Conservation (phyloP, 352 stramenopile genomes). For the Stramenopiles sp. region DNA sequence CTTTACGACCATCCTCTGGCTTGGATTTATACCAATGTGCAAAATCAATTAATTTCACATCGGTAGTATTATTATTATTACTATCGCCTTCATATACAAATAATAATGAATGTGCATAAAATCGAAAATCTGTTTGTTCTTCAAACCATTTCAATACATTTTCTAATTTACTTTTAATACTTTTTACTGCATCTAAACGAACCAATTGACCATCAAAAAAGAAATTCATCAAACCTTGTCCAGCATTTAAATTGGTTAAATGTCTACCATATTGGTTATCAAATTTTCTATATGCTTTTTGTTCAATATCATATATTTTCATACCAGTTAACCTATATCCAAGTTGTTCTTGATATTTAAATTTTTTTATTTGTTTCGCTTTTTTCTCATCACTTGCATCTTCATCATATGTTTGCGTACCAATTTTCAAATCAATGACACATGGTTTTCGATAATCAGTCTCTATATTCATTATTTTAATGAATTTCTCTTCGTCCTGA, state of each 20-base stretch:
- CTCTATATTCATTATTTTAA: slow-evolving; percentile 59
- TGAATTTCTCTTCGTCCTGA: neutral
- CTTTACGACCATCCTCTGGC: neutral
- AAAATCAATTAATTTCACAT: slow-evolving; percentile 56
- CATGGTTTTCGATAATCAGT: slow-evolving; percentile 48
- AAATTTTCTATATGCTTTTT: neutral
- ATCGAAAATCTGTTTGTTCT: slow-evolving; percentile 46
- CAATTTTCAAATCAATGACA: slow-evolving; percentile 91
- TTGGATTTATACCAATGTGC: slow-evolving; percentile 25
- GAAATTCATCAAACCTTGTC: slow-evolving; percentile 5
- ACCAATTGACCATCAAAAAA: slow-evolving; percentile 14
- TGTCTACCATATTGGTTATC: neutral
- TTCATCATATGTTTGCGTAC: slow-evolving; percentile 73
- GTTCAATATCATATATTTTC: slow-evolving; percentile 18
- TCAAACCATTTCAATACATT: slow-evolving; percentile 45
- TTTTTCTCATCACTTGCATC: slow-evolving; percentile 61
- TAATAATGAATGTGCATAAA: slow-evolving; percentile 80
- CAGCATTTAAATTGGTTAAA: neutral
- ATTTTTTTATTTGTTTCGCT: slow-evolving; percentile 66
- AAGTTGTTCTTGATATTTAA: slow-evolving; percentile 58
- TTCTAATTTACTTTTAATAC: slow-evolving; percentile 44
- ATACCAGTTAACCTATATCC: slow-evolving; percentile 82
- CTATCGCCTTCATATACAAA: slow-evolving; percentile 63
- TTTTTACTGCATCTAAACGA: slow-evolving; percentile 10
- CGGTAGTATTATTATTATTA: slow-evolving; percentile 22